These are phyloP conservation scores for Triangularia setosa DNA, from an alignment of 2,329 filamentous ascomycete genomes.

Conservation along the genomic window DNA sequence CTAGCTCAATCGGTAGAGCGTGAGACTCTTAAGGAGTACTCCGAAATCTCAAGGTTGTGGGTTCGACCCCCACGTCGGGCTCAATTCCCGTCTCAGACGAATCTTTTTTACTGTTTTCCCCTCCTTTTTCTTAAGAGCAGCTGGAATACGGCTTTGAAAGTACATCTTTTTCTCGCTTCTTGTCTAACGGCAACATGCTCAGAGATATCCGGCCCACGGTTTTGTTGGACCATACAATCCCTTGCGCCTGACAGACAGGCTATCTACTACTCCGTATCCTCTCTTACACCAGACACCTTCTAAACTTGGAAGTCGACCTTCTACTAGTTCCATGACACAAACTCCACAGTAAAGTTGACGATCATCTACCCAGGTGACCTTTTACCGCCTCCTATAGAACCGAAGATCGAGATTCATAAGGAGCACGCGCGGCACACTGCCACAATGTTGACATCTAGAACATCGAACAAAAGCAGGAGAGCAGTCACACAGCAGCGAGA, in stretches of 20 bases:
- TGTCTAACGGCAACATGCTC: not conserved
- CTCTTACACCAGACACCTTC: not conserved
- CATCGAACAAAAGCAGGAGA: not conserved
- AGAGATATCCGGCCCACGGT: not conserved
- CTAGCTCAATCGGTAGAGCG: conserved; percentile 71
- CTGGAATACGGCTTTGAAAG: too few relatives aligned
- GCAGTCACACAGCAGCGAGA: not conserved
- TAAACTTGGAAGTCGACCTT: not conserved
- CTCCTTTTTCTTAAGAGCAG: not conserved
- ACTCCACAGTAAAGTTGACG: not conserved
- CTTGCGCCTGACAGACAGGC: not conserved
- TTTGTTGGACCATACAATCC: not conserved
- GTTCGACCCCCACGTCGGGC: conserved; percentile 29
- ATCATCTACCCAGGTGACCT: not conserved
- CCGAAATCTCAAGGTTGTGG: conserved; percentile 28
- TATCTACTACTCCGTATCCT: not conserved
- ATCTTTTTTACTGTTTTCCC: conserved; percentile 6
- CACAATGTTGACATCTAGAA: not conserved
- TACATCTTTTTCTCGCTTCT: not conserved
- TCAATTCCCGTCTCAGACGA: conserved; percentile 24
- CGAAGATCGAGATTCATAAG: not conserved
- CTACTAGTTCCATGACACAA: not conserved
- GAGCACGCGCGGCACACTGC: not conserved
- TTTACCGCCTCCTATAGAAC: not conserved
- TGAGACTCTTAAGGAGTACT: conserved; percentile 58